Base-by-base conservation (phyloP, 495 filamentous ascomycete species). In the Bryoglossum gracile region DNA sequence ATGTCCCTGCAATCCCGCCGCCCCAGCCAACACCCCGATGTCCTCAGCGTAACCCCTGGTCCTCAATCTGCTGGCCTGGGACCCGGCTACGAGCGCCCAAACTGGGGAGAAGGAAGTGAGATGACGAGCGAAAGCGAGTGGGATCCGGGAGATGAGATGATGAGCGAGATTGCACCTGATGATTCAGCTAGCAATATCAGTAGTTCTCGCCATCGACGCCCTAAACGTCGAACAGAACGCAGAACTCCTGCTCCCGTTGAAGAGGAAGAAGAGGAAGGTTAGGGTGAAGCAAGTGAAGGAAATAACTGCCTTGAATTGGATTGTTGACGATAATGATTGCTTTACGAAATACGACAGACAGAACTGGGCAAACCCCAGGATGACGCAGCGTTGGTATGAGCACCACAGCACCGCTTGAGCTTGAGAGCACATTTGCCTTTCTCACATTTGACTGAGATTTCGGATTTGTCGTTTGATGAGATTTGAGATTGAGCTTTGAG, bases 101-200 rank as follows among this genome's bases (percentile, higher is more conserved):
- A 33, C 11, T 61, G 53, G 54, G 54, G 51, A 34, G 53, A 57
- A 5, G 47, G 40, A 19, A 61, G 65, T 63, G 68, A 63, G 46
- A n/a, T 53, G 22, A 42, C 21, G 6, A 77, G 76, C 48, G 78
- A 81, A 42, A 77, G 75, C 44, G 78, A 81, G 41, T 81, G 78
- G 59, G 80, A 82, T 32, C 84, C 83, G 23, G 78, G 78, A 46
- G 77, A 82, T 33, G 77, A 84, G 45, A 80, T 78, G 44, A 63
- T 68, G 43, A 74, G 72, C 43, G 89, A 87, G 48, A 65, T 94
- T n/a, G 81, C 78, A 19, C 81, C 81, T 1, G 81, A 84, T 57
- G 81, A 84, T 60, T 76, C 71, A 32, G 92, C 92, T 11, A 95
- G 89, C 64, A 95, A 96, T 56, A 87, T 96, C 45, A 84, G 80